A percentile compares a stretch with the other conserved stretches of the same genome.
phyloP scores from a whole-genome alignment of 805 yeast species.

The Kluyveromyces siamensis region DNA sequence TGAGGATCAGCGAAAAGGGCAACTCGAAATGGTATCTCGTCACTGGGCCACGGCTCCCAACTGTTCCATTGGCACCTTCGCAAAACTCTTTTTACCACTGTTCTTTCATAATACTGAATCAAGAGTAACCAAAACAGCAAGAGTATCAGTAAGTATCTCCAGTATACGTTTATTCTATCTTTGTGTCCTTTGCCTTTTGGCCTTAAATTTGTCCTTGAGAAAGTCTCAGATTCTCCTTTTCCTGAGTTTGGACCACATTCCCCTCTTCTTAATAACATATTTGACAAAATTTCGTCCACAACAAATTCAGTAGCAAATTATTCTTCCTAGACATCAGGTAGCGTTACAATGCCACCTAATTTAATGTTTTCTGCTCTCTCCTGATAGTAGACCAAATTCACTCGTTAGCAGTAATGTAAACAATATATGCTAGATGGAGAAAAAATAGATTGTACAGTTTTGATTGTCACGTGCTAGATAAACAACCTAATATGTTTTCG shows the following conservation, averaged over 20 bases:
- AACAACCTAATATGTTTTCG: background rate
- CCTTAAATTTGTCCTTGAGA: background rate
- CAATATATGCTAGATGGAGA: too few relatives aligned
- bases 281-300: background rate
- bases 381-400: too few relatives aligned
- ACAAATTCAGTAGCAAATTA: background rate
- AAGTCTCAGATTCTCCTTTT: background rate
- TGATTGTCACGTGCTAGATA: slow-evolving; percentile 5
- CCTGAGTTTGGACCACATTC: background rate
- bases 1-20: slow-evolving; percentile 89
- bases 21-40: slow-evolving; percentile 37
- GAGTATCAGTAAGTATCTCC: slow-evolving; percentile 20
- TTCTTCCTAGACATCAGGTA: background rate
- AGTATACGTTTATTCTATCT: slow-evolving; percentile 11
- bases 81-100: slow-evolving; percentile 38
- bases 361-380: background rate
- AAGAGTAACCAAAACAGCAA: slow-evolving; percentile 35
- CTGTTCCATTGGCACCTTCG: slow-evolving; percentile 48
- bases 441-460: background rate
- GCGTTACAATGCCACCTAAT: background rate
- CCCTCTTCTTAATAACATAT: background rate
- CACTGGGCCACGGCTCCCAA: slow-evolving; percentile 54
- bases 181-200: slow-evolving; percentile 9
- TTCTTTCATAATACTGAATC: slow-evolving; percentile 47
- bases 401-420: too few relatives aligned